phyloP scores from a whole-genome alignment of 225 moss, liverwort and hornwort species.

The Marchantia paleacea region DNA sequence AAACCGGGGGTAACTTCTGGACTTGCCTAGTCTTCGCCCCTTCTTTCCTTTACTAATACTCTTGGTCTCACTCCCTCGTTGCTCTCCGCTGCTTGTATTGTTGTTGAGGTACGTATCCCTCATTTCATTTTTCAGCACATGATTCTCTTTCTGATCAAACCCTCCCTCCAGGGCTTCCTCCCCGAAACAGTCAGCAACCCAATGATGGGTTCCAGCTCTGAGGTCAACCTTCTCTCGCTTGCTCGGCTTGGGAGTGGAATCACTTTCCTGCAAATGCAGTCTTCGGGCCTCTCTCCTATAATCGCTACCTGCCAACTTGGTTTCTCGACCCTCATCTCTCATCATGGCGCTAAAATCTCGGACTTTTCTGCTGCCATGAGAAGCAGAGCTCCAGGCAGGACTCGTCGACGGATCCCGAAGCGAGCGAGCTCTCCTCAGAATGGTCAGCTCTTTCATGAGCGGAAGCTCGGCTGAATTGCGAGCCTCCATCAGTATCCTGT shows the following conservation, averaged over 20 bases:
- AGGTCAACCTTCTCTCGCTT: conserved; percentile 47
- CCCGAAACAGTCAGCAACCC: conserved; percentile 43
- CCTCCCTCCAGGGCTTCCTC: conserved; percentile 25
- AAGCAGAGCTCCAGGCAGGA: conserved; percentile 45
- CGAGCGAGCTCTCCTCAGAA: conserved; percentile 38
- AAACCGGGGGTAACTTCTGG: conserved; percentile 40
- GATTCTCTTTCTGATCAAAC: conserved; percentile 42
- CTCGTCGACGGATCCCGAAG: conserved; percentile 49
- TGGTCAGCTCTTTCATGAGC: conserved; percentile 48
- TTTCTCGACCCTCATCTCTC: conserved; percentile 27
- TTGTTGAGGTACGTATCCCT: conserved; percentile 20
- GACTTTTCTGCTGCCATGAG: conserved; percentile 31
- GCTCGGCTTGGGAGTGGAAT: conserved; percentile 5
- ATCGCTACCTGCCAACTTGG: conserved; percentile 22
- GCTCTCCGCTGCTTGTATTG: conserved; percentile 6
- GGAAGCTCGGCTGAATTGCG: conserved; percentile 49
- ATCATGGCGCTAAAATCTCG: background rate
- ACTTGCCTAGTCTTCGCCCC: conserved; percentile 34
- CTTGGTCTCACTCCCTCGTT: conserved; percentile 6
- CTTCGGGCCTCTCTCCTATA: conserved; percentile 22
- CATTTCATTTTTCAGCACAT: conserved; percentile 29
- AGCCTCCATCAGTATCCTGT: conserved; percentile 40
- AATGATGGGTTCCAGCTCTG: conserved; percentile 36
- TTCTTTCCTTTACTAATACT: conserved; percentile 15
- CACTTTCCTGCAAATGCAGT: conserved; percentile 15